Evolutionary conservation across 306 rosid species (phyloP).

Genomic region (Crotalaria pallida): DNA sequence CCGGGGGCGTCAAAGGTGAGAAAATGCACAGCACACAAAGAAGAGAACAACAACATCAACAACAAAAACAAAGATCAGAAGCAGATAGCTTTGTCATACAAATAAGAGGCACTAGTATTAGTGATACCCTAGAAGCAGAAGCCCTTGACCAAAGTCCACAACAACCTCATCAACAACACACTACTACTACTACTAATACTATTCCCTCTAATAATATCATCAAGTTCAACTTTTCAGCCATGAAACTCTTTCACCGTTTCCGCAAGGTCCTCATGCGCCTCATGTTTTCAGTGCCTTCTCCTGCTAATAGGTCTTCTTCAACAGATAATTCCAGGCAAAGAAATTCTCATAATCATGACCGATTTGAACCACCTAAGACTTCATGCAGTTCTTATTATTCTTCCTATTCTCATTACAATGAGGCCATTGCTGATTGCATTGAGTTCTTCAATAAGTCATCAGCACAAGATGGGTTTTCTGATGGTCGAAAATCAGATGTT

Average conservation of each 20-base stretch:
- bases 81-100: constrained; percentile 35
- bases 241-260: constrained; percentile 69
- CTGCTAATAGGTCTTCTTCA: constrained; percentile 24
- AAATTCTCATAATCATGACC: constrained; percentile 44
- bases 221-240: constrained; percentile 47
- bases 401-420: constrained; percentile 72
- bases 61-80: neutral
- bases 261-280: constrained; percentile 63
- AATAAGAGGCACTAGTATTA: neutral
- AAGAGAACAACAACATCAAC: too few relatives aligned
- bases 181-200: too few relatives aligned
- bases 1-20: constrained; percentile 40
- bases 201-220: neutral
- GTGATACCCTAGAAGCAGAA: neutral
- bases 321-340: constrained; percentile 17
- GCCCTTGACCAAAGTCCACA: neutral
- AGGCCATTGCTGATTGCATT: constrained; percentile 81
- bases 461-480: constrained; percentile 45
- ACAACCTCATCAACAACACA: neutral
- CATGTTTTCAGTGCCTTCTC: constrained; percentile 37
- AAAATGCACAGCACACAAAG: constrained; percentile 53
- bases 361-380: constrained; percentile 80
- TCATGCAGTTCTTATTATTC: constrained; percentile 82
- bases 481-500: constrained; percentile 42
- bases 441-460: constrained; percentile 88